These are phyloP conservation scores for Ilex asprella DNA, from an alignment of 257 asterid species.

Conservation along the genomic window DNA sequence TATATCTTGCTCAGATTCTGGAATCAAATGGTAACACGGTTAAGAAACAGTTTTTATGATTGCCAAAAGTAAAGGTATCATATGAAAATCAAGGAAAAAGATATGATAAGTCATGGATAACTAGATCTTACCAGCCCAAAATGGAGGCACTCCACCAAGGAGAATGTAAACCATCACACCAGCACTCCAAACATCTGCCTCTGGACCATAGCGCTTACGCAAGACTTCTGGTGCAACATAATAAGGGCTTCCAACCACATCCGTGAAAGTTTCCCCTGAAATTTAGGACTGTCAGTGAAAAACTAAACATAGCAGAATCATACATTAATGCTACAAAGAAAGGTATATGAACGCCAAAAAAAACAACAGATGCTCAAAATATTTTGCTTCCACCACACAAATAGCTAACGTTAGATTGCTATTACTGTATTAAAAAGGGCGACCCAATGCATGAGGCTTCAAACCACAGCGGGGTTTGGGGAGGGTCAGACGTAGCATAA, in stretches of 20 bases:
- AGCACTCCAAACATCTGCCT: slow-evolving; percentile 76
- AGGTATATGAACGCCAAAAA: not conserved
- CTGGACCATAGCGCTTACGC: slow-evolving; percentile 51
- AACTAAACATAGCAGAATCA: slow-evolving; percentile 6
- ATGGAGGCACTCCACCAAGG: slow-evolving; percentile 68
- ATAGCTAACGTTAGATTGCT: too few species aligned
- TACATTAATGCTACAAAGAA: not conserved
- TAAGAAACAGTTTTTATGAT: slow-evolving; percentile 2
- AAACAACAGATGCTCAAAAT: not conserved
- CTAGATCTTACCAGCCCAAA: slow-evolving; percentile 57
- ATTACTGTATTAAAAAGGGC: too few species aligned
- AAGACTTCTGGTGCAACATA: slow-evolving; percentile 79
- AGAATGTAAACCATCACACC: slow-evolving; percentile 65
- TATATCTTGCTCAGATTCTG: slow-evolving; percentile 66
- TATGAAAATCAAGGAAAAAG: too few species aligned
- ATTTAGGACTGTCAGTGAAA: slow-evolving; percentile 4
- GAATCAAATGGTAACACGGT: slow-evolving; percentile 13
- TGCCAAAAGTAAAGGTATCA: too few species aligned
- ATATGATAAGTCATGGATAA: not conserved
- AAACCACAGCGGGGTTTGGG: too few species aligned
- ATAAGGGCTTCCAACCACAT: slow-evolving; percentile 71
- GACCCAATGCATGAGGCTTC: too few species aligned
- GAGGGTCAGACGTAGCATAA: too few species aligned
- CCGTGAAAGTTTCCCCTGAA: slow-evolving; percentile 50
- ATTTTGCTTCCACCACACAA: too few species aligned